Evolutionary conservation across 768 basidiomycete genomes (phyloP).

Genomic region (Calocybe indica): DNA sequence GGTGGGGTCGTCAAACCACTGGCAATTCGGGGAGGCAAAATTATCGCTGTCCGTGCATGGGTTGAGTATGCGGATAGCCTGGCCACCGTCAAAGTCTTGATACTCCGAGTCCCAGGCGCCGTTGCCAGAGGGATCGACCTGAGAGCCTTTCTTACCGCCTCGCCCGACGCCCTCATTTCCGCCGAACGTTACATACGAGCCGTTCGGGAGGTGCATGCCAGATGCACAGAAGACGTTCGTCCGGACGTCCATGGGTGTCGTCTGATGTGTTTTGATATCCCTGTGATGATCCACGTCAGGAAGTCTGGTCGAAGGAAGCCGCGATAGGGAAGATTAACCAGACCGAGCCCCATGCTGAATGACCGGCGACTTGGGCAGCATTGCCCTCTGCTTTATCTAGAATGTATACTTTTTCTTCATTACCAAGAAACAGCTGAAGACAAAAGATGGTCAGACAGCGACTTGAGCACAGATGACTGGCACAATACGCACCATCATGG

Average conservation of each 20-base stretch:
- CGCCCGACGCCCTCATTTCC: conserved; percentile 72
- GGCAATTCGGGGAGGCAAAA: conserved; percentile 44
- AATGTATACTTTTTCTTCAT: conserved; percentile 77
- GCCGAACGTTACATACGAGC: conserved; percentile 69
- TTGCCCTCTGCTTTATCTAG: conserved; percentile 90
- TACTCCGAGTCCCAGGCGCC: conserved; percentile 62
- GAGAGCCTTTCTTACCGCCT: conserved; percentile 53
- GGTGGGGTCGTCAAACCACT: conserved; percentile 67
- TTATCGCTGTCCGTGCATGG: conserved; percentile 55
- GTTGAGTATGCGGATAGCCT: conserved; percentile 75
- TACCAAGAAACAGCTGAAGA: conserved; percentile 73
- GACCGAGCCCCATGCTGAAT: conserved; percentile 70
- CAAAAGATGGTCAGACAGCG: not conserved
- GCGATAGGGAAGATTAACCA: conserved; percentile 34
- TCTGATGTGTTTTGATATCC: conserved; percentile 57
- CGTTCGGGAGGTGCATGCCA: conserved; percentile 78
- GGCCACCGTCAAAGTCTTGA: conserved; percentile 75
- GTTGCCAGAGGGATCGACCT: conserved; percentile 35
- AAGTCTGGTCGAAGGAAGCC: not conserved
- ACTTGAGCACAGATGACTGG: not conserved
- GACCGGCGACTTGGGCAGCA: conserved; percentile 53
- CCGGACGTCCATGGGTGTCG: conserved; percentile 61
- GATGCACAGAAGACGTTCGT: conserved; percentile 82
- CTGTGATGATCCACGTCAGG: conserved; percentile 18
- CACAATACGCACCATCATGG: conserved; percentile 39